Percentiles rank a stretch among this genome's conserved stretches.
Conservation (phyloP, 805 yeast genomes). For the Candida takata region DNA sequence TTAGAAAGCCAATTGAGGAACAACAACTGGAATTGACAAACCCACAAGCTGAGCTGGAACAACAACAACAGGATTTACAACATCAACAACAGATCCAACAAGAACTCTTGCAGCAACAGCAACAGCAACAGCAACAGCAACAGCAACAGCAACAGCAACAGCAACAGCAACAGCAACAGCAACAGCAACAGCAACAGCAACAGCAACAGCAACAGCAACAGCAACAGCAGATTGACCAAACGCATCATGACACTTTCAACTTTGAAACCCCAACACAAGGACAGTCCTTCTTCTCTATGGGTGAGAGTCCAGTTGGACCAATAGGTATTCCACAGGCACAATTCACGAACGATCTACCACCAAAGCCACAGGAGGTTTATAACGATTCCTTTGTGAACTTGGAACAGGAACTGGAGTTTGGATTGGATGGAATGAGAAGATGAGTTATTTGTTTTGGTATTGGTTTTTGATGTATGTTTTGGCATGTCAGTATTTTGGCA, state of each 20-base stretch:
- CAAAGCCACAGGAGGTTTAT: conserved; percentile 48
- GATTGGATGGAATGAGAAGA: conserved; percentile 38
- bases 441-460: neutral
- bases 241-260: conserved; percentile 1
- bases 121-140: conserved; percentile 14
- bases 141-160: conserved; percentile 13
- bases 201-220: conserved; percentile 16
- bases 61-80: conserved; percentile 10
- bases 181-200: conserved; percentile 17
- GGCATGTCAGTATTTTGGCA: no score
- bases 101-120: conserved; percentile 8
- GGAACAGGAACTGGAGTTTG: conserved; percentile 63
- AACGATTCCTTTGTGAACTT: conserved; percentile 32
- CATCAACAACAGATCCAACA: conserved; percentile 14
- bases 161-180: conserved; percentile 15
- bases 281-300: conserved; percentile 14
- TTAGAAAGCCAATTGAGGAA: conserved; percentile 65
- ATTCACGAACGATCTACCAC: conserved; percentile 43
- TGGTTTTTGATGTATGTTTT: no score
- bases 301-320: conserved; percentile 25
- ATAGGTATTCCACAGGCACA: conserved; percentile 46
- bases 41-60: conserved; percentile 20
- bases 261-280: conserved; percentile 9
- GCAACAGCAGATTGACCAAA: conserved; percentile 9
- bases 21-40: conserved; percentile 34